Conservation (phyloP, 345 rosid species). For the Populus pruinosa region DNA sequence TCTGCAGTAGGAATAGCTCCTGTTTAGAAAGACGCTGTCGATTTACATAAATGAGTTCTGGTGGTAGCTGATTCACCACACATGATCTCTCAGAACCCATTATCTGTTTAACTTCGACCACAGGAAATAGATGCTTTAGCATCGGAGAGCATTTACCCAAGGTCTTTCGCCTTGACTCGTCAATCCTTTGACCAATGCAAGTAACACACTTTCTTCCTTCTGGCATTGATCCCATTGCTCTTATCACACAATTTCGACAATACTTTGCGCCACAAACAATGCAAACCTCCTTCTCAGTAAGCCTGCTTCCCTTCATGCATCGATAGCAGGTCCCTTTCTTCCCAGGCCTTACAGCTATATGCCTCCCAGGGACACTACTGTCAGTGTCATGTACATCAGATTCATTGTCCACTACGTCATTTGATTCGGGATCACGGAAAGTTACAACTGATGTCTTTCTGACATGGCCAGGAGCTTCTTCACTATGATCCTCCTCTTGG, state of each 20-base stretch:
- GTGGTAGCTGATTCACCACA: slow-evolving; percentile 63
- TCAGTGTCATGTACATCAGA: slow-evolving; percentile 35
- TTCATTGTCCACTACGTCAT: slow-evolving; percentile 33
- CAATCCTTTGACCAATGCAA: slow-evolving; percentile 71
- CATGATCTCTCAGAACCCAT: slow-evolving; percentile 62
- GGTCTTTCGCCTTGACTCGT: slow-evolving; percentile 52
- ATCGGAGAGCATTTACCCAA: slow-evolving; percentile 62
- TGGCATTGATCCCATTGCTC: slow-evolving; percentile 88
- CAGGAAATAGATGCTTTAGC: slow-evolving; percentile 53
- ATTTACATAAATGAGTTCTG: slow-evolving; percentile 61
- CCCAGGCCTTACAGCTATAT: slow-evolving; percentile 51
- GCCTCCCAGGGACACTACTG: slow-evolving; percentile 26
- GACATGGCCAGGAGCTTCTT: slow-evolving; percentile 29
- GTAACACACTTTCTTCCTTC: slow-evolving; percentile 82
- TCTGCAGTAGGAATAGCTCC: slow-evolving; percentile 51
- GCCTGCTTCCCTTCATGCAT: slow-evolving; percentile 58
- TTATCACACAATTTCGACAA: slow-evolving; percentile 60
- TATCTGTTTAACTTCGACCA: slow-evolving; percentile 44
- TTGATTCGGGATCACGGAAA: slow-evolving; percentile 50
- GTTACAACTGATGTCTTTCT: slow-evolving; percentile 47
- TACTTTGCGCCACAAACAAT: slow-evolving; percentile 83
- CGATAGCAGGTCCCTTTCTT: slow-evolving; percentile 76
- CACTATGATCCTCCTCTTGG: slow-evolving; percentile 32
- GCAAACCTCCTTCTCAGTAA: slow-evolving; percentile 71
- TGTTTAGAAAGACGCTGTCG: slow-evolving; percentile 40